Evolutionary conservation across 2,329 filamentous ascomycete species (phyloP).

Genomic region (Thielaviopsis musarum): DNA sequence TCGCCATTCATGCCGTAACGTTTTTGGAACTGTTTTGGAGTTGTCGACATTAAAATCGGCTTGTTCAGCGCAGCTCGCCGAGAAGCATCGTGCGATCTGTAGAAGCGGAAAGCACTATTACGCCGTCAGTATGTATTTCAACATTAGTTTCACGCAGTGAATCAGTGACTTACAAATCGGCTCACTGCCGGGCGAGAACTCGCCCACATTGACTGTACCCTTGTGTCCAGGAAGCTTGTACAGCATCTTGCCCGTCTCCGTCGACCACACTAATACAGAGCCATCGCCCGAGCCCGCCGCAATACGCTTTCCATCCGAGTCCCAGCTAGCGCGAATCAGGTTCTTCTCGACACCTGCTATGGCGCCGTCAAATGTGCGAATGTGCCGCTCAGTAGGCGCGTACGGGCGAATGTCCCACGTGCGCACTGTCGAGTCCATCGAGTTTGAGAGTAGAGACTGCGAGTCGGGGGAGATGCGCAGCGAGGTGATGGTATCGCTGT

Average conservation of each 20-base stretch:
- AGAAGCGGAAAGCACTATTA: slow-evolving; percentile 67
- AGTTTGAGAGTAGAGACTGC: slow-evolving; percentile 76
- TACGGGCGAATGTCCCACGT: slow-evolving; percentile 97
- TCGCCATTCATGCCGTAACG: not conserved
- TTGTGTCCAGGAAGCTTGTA: slow-evolving; percentile 94
- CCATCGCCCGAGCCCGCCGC: slow-evolving; percentile 81
- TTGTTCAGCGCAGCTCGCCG: slow-evolving; percentile 45
- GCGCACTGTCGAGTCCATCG: slow-evolving; percentile 82
- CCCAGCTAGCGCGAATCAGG: slow-evolving; percentile 79
- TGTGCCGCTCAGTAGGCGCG: slow-evolving; percentile 68
- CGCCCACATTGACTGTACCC: slow-evolving; percentile 85
- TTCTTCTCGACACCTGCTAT: slow-evolving; percentile 81
- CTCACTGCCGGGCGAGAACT: slow-evolving; percentile 72
- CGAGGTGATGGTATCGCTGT: slow-evolving; percentile 83
- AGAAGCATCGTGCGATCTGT: slow-evolving; percentile 77
- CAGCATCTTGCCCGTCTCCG: slow-evolving; percentile 69
- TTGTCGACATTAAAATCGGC: not conserved
- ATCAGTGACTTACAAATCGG: slow-evolving; percentile 59
- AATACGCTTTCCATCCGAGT: slow-evolving; percentile 68
- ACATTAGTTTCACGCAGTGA: not conserved
- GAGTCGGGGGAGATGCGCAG: slow-evolving; percentile 84
- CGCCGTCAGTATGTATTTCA: slow-evolving; percentile 19
- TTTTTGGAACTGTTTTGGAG: not conserved
- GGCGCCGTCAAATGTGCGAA: slow-evolving; percentile 86
- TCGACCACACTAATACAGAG: slow-evolving; percentile 82